Evolutionary conservation across 192 early-diverging fungal species (phyloP).

Genomic region (Dissophora ornata): DNA sequence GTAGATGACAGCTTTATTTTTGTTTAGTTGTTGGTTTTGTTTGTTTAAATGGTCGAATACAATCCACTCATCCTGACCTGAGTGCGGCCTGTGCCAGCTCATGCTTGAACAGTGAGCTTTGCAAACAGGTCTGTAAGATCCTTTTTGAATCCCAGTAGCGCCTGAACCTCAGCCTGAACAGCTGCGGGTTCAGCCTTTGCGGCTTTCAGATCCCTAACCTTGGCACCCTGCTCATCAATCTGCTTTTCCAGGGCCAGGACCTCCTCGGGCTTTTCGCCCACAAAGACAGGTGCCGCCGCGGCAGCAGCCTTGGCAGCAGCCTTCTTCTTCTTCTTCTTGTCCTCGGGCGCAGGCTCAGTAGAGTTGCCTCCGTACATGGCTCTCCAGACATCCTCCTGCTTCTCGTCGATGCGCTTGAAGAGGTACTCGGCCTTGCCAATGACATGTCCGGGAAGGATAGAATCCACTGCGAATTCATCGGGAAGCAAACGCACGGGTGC

Average conservation of each 20-base stretch:
- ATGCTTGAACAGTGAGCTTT: slow-evolving; percentile 49
- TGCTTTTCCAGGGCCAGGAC: slow-evolving; percentile 63
- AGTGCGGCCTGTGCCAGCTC: no score
- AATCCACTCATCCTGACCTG: no score
- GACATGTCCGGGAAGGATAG: slow-evolving; percentile 81
- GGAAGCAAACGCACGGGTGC: slow-evolving; percentile 81
- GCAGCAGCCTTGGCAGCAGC: slow-evolving; percentile 42
- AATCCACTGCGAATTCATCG: slow-evolving; percentile 78
- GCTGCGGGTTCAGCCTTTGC: slow-evolving; percentile 63
- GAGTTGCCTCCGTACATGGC: slow-evolving; percentile 81
- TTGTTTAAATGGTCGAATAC: no score
- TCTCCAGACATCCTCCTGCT: slow-evolving; percentile 82
- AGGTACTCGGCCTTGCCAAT: slow-evolving; percentile 91
- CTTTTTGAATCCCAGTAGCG: slow-evolving; percentile 58
- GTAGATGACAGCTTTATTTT: no score
- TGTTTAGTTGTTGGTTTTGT: no score
- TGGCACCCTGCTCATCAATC: slow-evolving; percentile 66
- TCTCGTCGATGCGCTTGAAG: slow-evolving; percentile 90
- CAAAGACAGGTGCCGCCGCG: slow-evolving; percentile 52
- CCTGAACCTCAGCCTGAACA: slow-evolving; percentile 56
- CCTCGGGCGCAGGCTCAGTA: slow-evolving; percentile 34
- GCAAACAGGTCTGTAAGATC: slow-evolving; percentile 56
- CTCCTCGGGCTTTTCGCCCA: slow-evolving; percentile 60
- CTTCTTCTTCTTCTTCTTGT: slow-evolving; percentile 55
- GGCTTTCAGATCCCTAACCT: slow-evolving; percentile 68